These are phyloP conservation scores for Corynascus novoguineensis DNA, from an alignment of 495 filamentous ascomycete species.

Conservation along the genomic window DNA sequence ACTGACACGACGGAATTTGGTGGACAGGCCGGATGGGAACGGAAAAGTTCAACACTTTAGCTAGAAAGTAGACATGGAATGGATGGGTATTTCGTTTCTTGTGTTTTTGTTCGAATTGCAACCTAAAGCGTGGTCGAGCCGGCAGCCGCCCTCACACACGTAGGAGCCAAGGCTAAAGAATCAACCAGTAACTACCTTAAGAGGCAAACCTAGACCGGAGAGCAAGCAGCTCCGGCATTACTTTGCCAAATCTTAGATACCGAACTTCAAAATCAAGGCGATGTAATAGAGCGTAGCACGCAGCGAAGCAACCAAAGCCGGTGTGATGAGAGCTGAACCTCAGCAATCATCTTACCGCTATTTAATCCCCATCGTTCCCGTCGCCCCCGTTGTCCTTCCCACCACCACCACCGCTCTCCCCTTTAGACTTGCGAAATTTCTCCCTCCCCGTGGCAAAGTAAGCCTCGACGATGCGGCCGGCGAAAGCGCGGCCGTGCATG, in stretches of 20 bases:
- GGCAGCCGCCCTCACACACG: too few relatives aligned
- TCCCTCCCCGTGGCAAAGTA: slow-evolving; percentile 70
- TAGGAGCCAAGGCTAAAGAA: too few relatives aligned
- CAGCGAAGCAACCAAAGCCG: too few relatives aligned
- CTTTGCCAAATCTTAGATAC: too few relatives aligned
- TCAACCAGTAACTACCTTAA: too few relatives aligned
- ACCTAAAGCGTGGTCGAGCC: too few relatives aligned
- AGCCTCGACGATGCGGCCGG: slow-evolving; percentile 65
- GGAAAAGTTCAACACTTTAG: slow-evolving; percentile 25
- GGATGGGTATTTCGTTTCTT: background rate
- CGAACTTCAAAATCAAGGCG: too few relatives aligned
- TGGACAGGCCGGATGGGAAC: background rate
- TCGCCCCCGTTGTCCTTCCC: slow-evolving; percentile 22
- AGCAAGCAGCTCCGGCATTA: too few relatives aligned
- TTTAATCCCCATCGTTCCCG: slow-evolving; percentile 30
- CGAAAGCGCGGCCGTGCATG: slow-evolving; percentile 81
- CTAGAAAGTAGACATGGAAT: slow-evolving; percentile 12
- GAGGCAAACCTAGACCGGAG: too few relatives aligned
- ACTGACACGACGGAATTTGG: background rate
- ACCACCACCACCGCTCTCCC: slow-evolving; percentile 24
- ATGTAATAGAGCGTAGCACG: too few relatives aligned
- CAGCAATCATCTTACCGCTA: too few relatives aligned
- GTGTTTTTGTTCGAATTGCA: background rate
- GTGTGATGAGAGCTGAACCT: too few relatives aligned
- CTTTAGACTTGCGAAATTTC: slow-evolving; percentile 65